Conservation (phyloP, 2,329 filamentous ascomycete species). For the Monilinia aucupariae region DNA sequence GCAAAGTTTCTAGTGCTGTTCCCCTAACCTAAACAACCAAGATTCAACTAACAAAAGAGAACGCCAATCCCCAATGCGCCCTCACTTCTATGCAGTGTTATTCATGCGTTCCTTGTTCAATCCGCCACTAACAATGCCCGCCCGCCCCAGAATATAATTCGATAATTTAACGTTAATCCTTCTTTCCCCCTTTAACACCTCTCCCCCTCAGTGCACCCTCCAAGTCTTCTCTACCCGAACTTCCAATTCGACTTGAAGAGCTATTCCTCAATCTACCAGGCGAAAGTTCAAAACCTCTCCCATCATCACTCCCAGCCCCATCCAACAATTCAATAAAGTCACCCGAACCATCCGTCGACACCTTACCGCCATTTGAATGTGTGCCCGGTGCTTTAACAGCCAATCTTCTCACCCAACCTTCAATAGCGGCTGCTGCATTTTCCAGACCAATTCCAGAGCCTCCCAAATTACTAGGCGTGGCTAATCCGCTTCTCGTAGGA, state of each 20-base stretch:
- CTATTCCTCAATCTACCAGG: conserved; percentile 22
- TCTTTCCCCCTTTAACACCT: conserved; percentile 1
- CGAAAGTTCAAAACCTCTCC: conserved; percentile 34
- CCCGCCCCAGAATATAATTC: not conserved
- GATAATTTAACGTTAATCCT: not conserved
- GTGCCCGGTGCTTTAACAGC: conserved; percentile 54
- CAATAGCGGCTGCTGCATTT: conserved; percentile 79
- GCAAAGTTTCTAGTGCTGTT: not conserved
- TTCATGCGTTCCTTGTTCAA: not conserved
- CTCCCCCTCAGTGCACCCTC: conserved; percentile 22
- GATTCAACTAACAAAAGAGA: not conserved
- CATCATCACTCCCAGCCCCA: conserved; percentile 52
- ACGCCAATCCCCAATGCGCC: conserved; percentile 4
- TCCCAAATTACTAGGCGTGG: conserved; percentile 45
- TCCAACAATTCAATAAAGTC: conserved; percentile 71
- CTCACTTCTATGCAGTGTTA: conserved; percentile 5
- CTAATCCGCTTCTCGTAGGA: conserved; percentile 27
- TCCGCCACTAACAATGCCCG: not conserved
- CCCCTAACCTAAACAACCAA: not conserved
- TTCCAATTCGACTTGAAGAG: conserved; percentile 17
- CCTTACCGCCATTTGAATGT: conserved; percentile 31
- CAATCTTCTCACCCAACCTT: conserved; percentile 84
- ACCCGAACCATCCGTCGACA: conserved; percentile 43
- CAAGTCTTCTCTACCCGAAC: conserved; percentile 26
- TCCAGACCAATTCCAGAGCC: conserved; percentile 52